These are phyloP conservation scores for Waltergamsia citrina DNA, from an alignment of 2,329 filamentous ascomycete species.

Conservation along the genomic window DNA sequence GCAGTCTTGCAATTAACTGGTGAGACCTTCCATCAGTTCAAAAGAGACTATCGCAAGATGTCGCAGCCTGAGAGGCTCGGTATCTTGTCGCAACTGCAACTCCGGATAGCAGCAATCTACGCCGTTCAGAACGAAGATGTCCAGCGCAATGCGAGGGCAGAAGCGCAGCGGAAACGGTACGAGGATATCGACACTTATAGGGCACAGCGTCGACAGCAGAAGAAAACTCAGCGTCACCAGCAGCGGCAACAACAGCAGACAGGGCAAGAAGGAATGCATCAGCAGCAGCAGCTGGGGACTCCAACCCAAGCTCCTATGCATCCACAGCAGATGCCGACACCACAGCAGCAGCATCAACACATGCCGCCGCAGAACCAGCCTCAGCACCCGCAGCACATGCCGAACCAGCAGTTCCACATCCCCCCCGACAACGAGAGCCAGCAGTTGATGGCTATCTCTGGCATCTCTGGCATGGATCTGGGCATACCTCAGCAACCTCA, in stretches of 20 bases:
- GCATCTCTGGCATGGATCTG: conserved; percentile 1
- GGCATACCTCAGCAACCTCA: not conserved
- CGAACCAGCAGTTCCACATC: conserved; percentile 6
- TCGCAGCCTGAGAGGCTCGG: conserved; percentile 26
- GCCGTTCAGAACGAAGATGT: conserved; percentile 33
- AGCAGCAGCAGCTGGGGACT: conserved; percentile 7
- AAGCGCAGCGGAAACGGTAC: conserved; percentile 26
- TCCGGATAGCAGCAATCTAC: conserved; percentile 32
- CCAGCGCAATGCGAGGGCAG: conserved; percentile 27
- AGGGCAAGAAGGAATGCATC: not conserved
- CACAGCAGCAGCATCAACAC: conserved; percentile 14
- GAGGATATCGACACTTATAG: conserved; percentile 24
- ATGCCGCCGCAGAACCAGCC: conserved; percentile 11
- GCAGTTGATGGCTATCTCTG: conserved; percentile 1
- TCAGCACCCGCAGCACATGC: conserved; percentile 8
- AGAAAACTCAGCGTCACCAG: conserved; percentile 11
- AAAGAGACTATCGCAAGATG: conserved; percentile 32
- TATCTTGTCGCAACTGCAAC: conserved; percentile 27
- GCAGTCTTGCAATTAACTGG: conserved; percentile 27
- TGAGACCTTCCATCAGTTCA: conserved; percentile 33
- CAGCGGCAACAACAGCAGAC: conserved; percentile 14
- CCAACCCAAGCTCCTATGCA: conserved; percentile 7
- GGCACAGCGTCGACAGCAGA: conserved; percentile 13
- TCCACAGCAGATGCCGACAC: conserved; percentile 8
- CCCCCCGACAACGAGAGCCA: conserved; percentile 4